Conservation (phyloP, 2,329 filamentous ascomycete genomes). For the Trichoderma breve region DNA sequence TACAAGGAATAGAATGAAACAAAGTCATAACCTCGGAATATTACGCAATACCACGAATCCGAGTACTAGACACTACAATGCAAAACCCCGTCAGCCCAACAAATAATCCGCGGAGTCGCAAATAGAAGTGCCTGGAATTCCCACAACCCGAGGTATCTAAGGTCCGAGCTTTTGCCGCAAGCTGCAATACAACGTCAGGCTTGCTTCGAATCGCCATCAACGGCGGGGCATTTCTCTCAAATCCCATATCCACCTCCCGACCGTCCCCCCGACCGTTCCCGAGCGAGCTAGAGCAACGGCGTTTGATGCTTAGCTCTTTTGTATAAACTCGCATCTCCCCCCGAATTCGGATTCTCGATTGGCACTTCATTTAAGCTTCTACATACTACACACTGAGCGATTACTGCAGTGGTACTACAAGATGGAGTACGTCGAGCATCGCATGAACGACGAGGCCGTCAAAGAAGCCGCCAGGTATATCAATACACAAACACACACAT, state of each 20-base stretch:
- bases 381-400: neutral
- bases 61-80: neutral
- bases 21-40: neutral
- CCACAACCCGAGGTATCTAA: neutral
- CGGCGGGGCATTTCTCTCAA: neutral
- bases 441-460: constrained; percentile 52
- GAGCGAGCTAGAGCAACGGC: neutral
- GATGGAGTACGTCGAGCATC: constrained; percentile 60
- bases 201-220: neutral
- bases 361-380: neutral
- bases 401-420: neutral
- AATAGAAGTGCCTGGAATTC: neutral
- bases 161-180: neutral
- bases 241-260: neutral
- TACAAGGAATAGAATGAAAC: neutral
- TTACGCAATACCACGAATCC: neutral
- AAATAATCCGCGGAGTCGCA: neutral
- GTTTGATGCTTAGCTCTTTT: neutral
- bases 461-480: constrained; percentile 41
- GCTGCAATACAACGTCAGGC: neutral
- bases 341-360: neutral
- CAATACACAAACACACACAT: neutral
- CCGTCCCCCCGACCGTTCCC: neutral
- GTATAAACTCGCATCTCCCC: neutral
- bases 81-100: neutral